Evolutionary conservation across 208 protist genomes (phyloP).

Genomic region (Strigomonas galati): DNA sequence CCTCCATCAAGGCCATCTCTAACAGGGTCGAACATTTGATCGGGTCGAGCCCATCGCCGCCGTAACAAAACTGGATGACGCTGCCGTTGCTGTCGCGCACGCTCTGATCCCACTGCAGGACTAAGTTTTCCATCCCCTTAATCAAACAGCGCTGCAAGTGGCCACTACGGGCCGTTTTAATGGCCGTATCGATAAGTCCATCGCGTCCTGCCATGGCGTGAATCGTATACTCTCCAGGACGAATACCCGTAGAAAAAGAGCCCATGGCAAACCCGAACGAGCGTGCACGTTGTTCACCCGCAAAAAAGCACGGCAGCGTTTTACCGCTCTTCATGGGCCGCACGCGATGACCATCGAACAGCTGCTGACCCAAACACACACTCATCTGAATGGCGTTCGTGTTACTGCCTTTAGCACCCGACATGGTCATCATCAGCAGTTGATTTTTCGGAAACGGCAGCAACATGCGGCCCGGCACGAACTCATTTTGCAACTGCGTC

Average conservation of each 20-base stretch:
- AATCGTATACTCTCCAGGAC: conserved; percentile 99
- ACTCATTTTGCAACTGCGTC: conserved; percentile 84
- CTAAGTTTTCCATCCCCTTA: conserved; percentile 95
- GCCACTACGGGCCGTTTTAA: conserved; percentile 99
- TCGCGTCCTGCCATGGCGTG: conserved; percentile 99
- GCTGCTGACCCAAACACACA: conserved; percentile 96
- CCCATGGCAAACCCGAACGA: conserved; percentile 91
- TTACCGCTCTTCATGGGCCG: conserved; percentile 96
- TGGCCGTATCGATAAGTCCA: conserved; percentile 99
- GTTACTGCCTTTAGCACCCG: conserved; percentile 98
- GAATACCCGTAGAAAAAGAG: conserved; percentile 99
- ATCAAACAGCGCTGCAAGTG: conserved; percentile 98
- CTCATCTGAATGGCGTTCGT: conserved; percentile 99
- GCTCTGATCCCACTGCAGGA: conserved; percentile 94
- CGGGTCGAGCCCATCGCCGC: conserved; percentile 98
- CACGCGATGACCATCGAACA: conserved; percentile 98
- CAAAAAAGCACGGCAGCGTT: conserved; percentile 93
- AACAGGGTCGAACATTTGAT: conserved; percentile 91
- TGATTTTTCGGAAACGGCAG: conserved; percentile 97
- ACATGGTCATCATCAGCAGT: conserved; percentile 98
- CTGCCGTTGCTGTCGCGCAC: conserved; percentile 94
- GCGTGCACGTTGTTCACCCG: conserved; percentile 62
- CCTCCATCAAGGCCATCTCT: conserved; percentile 91
- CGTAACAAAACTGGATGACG: conserved; percentile 98
- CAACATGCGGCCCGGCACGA: conserved; percentile 84